Percentiles rank a stretch among this genome's conserved stretches.
Evolutionary conservation across 2,329 filamentous ascomycete species (phyloP).

Genomic region (Ophiostoma novo-ulmi): DNA sequence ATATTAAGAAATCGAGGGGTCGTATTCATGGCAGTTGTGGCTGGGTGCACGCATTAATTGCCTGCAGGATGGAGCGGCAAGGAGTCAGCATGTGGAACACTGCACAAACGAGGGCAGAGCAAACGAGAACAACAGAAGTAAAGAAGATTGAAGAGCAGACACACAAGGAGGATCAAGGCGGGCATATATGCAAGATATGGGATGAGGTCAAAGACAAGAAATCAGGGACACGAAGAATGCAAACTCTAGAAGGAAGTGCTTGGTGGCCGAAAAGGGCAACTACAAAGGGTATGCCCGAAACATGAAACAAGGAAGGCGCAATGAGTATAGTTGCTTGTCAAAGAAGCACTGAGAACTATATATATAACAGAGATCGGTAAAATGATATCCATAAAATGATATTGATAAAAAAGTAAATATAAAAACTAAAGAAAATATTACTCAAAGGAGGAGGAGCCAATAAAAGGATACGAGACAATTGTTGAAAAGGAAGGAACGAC

Average conservation of each 20-base stretch:
- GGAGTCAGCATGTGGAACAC: background rate
- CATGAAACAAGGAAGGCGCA: slow-evolving; percentile 10
- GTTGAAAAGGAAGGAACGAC: slow-evolving; percentile 8
- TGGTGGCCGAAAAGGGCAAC: slow-evolving; percentile 14
- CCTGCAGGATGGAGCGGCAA: background rate
- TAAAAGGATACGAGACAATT: background rate
- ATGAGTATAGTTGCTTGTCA: background rate
- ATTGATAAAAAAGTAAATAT: background rate
- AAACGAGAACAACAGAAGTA: background rate
- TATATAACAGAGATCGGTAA: background rate
- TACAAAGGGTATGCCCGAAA: slow-evolving; percentile 15
- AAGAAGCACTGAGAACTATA: background rate
- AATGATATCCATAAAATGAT: background rate
- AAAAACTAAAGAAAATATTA: background rate
- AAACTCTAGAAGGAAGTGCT: background rate
- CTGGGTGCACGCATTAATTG: background rate
- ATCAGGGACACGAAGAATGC: background rate
- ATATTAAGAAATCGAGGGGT: background rate
- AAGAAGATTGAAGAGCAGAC: background rate
- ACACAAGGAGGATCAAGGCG: background rate
- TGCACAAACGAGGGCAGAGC: background rate
- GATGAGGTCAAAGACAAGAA: slow-evolving; percentile 11
- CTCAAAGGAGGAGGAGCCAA: background rate
- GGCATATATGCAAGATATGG: background rate
- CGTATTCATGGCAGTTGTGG: background rate